Evolutionary conservation across 305 asterid species (phyloP).

Genomic region (Fraxinus greggii): DNA sequence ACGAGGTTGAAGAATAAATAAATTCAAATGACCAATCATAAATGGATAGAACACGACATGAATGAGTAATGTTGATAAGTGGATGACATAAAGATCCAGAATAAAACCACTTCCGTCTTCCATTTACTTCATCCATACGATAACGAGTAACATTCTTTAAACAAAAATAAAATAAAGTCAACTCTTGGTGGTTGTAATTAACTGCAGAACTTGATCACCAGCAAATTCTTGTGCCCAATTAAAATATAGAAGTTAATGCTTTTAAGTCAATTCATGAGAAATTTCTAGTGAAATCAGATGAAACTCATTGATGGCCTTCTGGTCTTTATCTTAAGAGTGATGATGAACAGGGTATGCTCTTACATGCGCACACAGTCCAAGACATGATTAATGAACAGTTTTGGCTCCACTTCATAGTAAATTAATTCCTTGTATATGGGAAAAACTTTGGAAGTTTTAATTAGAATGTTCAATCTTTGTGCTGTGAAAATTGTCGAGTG

Average conservation of each 20-base stretch:
- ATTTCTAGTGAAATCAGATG: conserved; percentile 16
- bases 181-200: conserved; percentile 34
- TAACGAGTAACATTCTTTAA: not conserved
- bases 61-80: not conserved
- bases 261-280: conserved; percentile 25
- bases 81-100: not conserved
- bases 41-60: not conserved
- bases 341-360: conserved; percentile 17
- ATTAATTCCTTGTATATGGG: not conserved
- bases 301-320: conserved; percentile 29
- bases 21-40: not conserved
- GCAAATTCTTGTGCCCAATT: conserved; percentile 1
- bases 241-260: conserved; percentile 19
- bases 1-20: not conserved
- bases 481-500: not conserved
- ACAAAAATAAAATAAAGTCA: conserved; percentile 34
- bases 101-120: conserved; percentile 25
- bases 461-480: not conserved
- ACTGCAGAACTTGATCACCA: conserved; percentile 21
- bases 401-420: not conserved
- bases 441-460: not conserved
- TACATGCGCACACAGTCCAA: conserved; percentile 31
- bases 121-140: conserved; percentile 31
- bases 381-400: conserved; percentile 12
- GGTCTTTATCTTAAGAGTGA: conserved; percentile 14